phyloP scores from a whole-genome alignment of 768 basidiomycete genomes.

The Trametes villosa region DNA sequence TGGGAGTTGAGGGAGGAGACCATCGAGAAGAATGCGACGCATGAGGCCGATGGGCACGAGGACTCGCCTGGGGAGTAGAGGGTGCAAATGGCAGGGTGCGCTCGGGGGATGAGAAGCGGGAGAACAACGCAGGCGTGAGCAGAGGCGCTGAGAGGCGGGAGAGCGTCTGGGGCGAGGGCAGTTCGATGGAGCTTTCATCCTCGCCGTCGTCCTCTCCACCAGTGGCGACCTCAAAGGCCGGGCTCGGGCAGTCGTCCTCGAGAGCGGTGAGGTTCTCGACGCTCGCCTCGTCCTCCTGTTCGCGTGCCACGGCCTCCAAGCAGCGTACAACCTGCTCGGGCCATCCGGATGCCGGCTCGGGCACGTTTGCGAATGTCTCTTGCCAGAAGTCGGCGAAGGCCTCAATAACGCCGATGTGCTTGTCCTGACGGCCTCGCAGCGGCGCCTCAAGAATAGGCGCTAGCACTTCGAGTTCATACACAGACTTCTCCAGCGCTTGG shows the following conservation, averaged over 20 bases:
- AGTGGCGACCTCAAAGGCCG: background rate
- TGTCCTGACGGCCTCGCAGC: constrained; percentile 55
- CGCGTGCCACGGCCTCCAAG: constrained; percentile 29
- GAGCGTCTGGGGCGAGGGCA: constrained; percentile 12
- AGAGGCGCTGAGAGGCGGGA: constrained; percentile 1
- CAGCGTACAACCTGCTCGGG: constrained; percentile 48
- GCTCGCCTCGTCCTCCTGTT: constrained; percentile 15
- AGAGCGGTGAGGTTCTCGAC: constrained; percentile 21
- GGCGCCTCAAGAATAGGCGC: constrained; percentile 58
- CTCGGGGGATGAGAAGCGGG: background rate
- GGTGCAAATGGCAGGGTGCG: background rate
- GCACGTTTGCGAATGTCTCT: constrained; percentile 44
- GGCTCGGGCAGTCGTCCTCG: constrained; percentile 13
- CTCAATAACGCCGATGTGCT: constrained; percentile 47
- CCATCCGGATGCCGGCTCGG: constrained; percentile 57
- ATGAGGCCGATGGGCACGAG: background rate
- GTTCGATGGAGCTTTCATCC: constrained; percentile 11
- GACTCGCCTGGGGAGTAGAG: constrained; percentile 19
- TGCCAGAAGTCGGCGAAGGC: constrained; percentile 71
- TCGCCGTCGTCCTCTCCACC: constrained; percentile 13
- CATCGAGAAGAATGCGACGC: constrained; percentile 7
- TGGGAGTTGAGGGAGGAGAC: constrained; percentile 8
- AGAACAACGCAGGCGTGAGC: background rate
- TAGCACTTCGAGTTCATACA: constrained; percentile 50
- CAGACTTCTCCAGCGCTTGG: constrained; percentile 47